Evolutionary conservation across 306 rosid species (phyloP).

Genomic region (Trifolium repens): DNA sequence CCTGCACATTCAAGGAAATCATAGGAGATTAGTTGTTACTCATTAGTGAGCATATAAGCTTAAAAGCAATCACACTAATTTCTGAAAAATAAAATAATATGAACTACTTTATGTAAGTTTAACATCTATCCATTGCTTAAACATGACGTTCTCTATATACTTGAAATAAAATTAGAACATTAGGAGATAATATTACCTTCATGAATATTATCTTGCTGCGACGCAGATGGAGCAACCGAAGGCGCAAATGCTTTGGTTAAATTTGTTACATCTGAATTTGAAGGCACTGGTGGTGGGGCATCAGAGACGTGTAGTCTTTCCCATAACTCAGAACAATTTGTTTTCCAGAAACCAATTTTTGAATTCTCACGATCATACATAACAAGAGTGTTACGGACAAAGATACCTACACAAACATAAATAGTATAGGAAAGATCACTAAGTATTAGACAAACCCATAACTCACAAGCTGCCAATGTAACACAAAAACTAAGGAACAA

Average conservation of each 20-base stretch:
- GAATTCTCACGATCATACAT: slow-evolving; percentile 81
- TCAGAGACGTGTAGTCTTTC: slow-evolving; percentile 65
- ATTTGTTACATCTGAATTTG: slow-evolving; percentile 52
- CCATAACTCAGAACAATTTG: slow-evolving; percentile 96
- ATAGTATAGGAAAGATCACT: slow-evolving; percentile 6
- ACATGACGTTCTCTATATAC: slow-evolving; percentile 20
- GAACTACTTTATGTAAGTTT: slow-evolving; percentile 14
- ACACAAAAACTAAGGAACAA: slow-evolving; percentile 33
- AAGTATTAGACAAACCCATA: slow-evolving; percentile 27
- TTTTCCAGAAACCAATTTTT: slow-evolving; percentile 95
- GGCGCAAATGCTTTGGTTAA: slow-evolving; percentile 49
- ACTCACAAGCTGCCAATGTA: slow-evolving; percentile 15
- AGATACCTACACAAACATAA: slow-evolving; percentile 61
- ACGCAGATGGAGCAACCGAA: slow-evolving; percentile 64
- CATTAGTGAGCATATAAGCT: slow-evolving; percentile 32
- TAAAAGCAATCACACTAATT: slow-evolving; percentile 18
- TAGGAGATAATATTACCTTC: slow-evolving; percentile 57
- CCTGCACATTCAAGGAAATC: slow-evolving; percentile 56
- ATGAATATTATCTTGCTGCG: slow-evolving; percentile 51
- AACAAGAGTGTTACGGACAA: slow-evolving; percentile 94
- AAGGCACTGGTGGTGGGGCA: slow-evolving; percentile 60
- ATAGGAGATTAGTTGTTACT: slow-evolving; percentile 33
- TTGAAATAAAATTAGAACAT: slow-evolving; percentile 18
- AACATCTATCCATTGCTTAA: slow-evolving; percentile 25
- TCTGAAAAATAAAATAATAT: slow-evolving; percentile 12